Evolutionary conservation across 495 filamentous ascomycete species (phyloP).

Genomic region (Neurospora africana): DNA sequence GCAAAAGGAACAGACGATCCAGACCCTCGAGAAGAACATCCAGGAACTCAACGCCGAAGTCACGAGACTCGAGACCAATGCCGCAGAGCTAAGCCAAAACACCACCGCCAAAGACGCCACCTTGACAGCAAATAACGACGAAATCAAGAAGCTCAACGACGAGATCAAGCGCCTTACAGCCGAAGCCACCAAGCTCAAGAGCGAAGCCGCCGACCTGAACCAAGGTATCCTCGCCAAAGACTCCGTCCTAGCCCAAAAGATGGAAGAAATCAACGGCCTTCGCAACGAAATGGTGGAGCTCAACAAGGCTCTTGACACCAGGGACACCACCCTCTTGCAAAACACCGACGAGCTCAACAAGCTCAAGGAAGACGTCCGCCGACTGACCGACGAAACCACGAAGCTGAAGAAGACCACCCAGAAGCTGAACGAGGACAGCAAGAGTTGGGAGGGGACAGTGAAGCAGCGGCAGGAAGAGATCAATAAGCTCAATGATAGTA

Average conservation of each 20-base stretch:
- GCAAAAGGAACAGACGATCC: neutral
- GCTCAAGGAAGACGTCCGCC: neutral
- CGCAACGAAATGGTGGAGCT: neutral
- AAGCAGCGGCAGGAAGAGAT: neutral
- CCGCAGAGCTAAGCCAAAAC: neutral
- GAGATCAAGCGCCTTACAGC: neutral
- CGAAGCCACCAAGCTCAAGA: neutral
- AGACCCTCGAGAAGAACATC: constrained; percentile 62
- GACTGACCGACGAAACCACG: neutral
- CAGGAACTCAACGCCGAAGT: constrained; percentile 64
- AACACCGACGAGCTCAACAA: neutral
- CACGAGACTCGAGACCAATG: neutral
- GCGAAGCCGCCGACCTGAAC: neutral
- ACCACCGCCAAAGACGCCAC: neutral
- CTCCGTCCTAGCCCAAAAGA: neutral
- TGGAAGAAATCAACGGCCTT: neutral
- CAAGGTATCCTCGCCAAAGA: neutral
- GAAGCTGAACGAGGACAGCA: neutral
- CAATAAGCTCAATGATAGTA: neutral
- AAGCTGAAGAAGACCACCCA: neutral
- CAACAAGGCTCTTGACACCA: neutral
- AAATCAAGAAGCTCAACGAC: neutral
- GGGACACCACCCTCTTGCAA: neutral
- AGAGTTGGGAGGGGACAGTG: neutral
- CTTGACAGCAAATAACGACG: neutral